Conservation (phyloP, 306 rosid genomes). For the Vigna hirtella region DNA sequence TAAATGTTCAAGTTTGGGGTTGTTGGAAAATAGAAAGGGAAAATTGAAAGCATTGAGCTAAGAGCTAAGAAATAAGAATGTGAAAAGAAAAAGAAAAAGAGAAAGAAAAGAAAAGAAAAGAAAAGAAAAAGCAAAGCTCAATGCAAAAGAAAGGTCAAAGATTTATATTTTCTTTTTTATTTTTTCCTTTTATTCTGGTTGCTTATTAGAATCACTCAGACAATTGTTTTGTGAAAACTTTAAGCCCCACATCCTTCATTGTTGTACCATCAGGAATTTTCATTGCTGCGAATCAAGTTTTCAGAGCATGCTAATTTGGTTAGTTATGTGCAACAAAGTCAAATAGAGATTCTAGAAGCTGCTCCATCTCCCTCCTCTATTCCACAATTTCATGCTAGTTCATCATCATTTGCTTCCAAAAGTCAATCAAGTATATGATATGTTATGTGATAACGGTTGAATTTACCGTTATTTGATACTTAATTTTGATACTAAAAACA, state of each 20-base stretch:
- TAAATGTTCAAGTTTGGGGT: too few species aligned
- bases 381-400: conserved; percentile 51
- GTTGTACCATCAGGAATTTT: conserved; percentile 73
- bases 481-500: too few species aligned
- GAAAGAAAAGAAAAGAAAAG: too few species aligned
- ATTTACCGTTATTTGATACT: too few species aligned
- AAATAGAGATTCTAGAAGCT: conserved; percentile 61
- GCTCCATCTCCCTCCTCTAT: conserved; percentile 58
- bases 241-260: conserved; percentile 44
- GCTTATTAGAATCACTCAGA: neutral
- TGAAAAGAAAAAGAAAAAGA: too few species aligned
- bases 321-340: conserved; percentile 67
- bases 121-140: too few species aligned
- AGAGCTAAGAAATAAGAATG: too few species aligned
- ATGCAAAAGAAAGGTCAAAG: neutral
- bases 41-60: too few species aligned
- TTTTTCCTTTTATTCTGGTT: neutral
- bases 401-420: conserved; percentile 68
- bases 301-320: conserved; percentile 75
- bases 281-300: conserved; percentile 70
- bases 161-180: neutral
- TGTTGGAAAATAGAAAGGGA: too few species aligned
- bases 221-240: conserved; percentile 6
- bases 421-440: conserved; percentile 75
- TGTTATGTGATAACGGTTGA: neutral